Conservation (phyloP, 2,329 filamentous ascomycete genomes). For the Pseudopithomyces maydicus region DNA sequence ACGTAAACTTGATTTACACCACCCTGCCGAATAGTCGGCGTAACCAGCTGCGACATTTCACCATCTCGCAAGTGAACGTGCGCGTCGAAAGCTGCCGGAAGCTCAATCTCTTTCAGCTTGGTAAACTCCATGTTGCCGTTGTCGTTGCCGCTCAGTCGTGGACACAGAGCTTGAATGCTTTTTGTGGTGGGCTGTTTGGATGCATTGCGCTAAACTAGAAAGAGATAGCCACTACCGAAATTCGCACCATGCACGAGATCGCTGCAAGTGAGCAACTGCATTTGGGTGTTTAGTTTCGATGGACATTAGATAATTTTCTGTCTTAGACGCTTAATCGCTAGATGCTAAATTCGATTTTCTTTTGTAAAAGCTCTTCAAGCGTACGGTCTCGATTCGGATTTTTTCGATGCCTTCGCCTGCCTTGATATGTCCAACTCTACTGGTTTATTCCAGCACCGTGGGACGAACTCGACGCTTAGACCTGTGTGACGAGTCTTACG, state of each 20-base stretch:
- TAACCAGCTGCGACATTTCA: slow-evolving; percentile 57
- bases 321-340: neutral
- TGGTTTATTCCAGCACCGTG: slow-evolving; percentile 19
- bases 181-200: slow-evolving; percentile 7
- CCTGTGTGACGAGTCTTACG: slow-evolving; percentile 24
- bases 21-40: slow-evolving; percentile 56
- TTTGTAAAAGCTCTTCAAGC: neutral
- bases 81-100: slow-evolving; percentile 56
- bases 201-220: neutral
- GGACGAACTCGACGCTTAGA: slow-evolving; percentile 14
- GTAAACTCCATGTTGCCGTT: slow-evolving; percentile 42
- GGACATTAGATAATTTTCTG: neutral
- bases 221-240: neutral
- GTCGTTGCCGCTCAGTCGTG: neutral
- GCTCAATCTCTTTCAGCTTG: slow-evolving; percentile 50
- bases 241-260: neutral
- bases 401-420: neutral
- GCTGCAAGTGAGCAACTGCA: neutral
- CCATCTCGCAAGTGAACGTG: slow-evolving; percentile 59
- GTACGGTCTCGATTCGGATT: neutral
- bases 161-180: neutral
- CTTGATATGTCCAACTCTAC: slow-evolving; percentile 6
- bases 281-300: neutral
- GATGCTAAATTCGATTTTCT: no score
- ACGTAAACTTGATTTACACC: slow-evolving; percentile 61